Evolutionary conservation across 2,329 filamentous ascomycete genomes (phyloP).

Genomic region (Pseudocercospora crystallina): DNA sequence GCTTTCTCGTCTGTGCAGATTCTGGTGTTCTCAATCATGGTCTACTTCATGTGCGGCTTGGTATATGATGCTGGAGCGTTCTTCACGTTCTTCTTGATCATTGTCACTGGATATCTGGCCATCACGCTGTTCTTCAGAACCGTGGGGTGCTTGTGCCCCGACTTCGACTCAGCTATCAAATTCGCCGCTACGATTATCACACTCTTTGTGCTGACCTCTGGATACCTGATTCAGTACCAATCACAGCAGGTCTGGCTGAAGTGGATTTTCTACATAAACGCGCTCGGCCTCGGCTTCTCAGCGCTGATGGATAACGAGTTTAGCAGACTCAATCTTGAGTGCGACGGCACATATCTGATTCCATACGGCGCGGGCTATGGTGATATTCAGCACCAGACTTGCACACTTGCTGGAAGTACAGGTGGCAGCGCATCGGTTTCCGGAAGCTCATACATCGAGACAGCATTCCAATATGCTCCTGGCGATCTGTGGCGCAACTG

Average conservation of each 20-base stretch:
- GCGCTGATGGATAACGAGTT: slow-evolving; percentile 89
- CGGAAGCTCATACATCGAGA: slow-evolving; percentile 67
- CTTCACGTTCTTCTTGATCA: slow-evolving; percentile 68
- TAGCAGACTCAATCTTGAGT: slow-evolving; percentile 65
- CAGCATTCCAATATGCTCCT: slow-evolving; percentile 66
- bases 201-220: slow-evolving; percentile 75
- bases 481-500: slow-evolving; percentile 78
- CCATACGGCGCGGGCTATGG: slow-evolving; percentile 69
- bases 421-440: slow-evolving; percentile 64
- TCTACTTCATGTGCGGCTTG: slow-evolving; percentile 76
- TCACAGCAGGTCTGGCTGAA: slow-evolving; percentile 72
- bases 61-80: slow-evolving; percentile 71
- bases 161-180: slow-evolving; percentile 84
- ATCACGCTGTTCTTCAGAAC: slow-evolving; percentile 80
- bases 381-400: slow-evolving; percentile 74
- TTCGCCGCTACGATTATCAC: slow-evolving; percentile 75
- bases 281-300: slow-evolving; percentile 72
- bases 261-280: slow-evolving; percentile 77
- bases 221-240: slow-evolving; percentile 80
- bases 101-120: slow-evolving; percentile 42
- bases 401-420: slow-evolving; percentile 71
- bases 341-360: slow-evolving; percentile 66
- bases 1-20: slow-evolving; percentile 71
- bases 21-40: slow-evolving; percentile 69
- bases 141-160: slow-evolving; percentile 71